Percentiles rank a stretch among this genome's conserved stretches.
Evolutionary conservation across 2,329 filamentous ascomycete species (phyloP).

Genomic region (Penicillium rolfsii): DNA sequence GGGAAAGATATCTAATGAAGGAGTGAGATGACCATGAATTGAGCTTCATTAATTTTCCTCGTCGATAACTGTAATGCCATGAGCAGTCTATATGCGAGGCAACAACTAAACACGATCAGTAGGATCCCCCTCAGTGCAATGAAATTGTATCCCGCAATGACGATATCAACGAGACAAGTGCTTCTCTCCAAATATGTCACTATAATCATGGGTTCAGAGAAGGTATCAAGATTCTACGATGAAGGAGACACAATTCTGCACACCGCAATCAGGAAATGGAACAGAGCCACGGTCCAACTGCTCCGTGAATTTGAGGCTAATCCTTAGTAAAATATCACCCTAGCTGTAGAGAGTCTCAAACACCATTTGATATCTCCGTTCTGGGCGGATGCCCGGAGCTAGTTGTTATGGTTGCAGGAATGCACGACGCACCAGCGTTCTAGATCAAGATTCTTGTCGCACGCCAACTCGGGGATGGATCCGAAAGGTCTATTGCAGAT

Average conservation of each 20-base stretch:
- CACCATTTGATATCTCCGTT: background rate
- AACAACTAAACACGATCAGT: background rate
- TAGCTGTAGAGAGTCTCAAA: background rate
- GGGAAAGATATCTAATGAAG: too few relatives aligned
- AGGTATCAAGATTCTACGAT: background rate
- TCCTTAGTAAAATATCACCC: background rate
- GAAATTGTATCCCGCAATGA: background rate
- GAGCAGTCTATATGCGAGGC: too few relatives aligned
- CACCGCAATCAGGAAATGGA: background rate
- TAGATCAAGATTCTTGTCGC: background rate
- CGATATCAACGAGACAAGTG: background rate
- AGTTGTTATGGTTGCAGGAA: background rate
- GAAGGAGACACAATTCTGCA: background rate
- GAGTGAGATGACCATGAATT: background rate
- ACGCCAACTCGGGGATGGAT: too few relatives aligned
- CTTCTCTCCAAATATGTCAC: background rate
- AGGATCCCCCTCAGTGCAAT: background rate
- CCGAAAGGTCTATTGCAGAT: too few relatives aligned
- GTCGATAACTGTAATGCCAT: too few relatives aligned
- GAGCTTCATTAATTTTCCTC: background rate
- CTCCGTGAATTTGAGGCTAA: background rate
- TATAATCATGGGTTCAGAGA: background rate
- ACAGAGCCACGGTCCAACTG: background rate
- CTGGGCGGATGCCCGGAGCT: background rate
- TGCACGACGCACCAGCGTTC: background rate